Base-by-base conservation (phyloP, 306 rosid genomes). In the Abrus precatorius region DNA sequence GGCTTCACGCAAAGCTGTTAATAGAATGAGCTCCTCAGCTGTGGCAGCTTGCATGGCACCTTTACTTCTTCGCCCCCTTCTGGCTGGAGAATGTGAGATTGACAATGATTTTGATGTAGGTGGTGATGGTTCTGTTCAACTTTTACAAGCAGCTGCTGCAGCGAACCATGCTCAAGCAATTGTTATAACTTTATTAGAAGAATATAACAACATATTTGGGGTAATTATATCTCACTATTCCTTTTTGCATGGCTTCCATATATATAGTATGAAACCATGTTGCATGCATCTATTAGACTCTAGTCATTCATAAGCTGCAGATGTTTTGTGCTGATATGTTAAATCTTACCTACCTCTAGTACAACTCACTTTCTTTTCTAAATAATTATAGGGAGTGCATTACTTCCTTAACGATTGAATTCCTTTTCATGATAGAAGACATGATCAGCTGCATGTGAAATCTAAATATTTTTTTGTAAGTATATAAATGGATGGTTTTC, bases 41-140 rank as follows among this genome's bases (percentile, higher is more conserved):
- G 97, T 94, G 48, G 96, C 98, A 81, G 98, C 98, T 74, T 94
- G 98, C 92, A 94, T 94, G 98, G 98, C 98, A 11, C 98, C 98
- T 66, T 87, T 94, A 72, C 98, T 94, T 84, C 96, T 94, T 56
- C 96, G 98, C 60, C 97, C 98, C 6, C 98, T 94, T 69, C 84
- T 94, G 56, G 91, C 97, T 64, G 98, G 98, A 77, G 98, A 92
- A 12, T 94, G 98, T 85, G 98, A 94, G 69, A 86, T 94, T 28
- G 98, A 91, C 34, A 89, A 88, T 85, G 97, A 92, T 85, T 92
- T 92, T 87, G 90, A 89, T 82, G 89, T 94, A 74, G 97, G 94
- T 9, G 98, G 94, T 53, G 98, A 94, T 84, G 92, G 95, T 73
- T 94, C 98, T 29, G 44, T 84, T 78, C 98, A 94, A 81, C 96